Percentiles rank a stretch among this genome's conserved stretches.
Conservation (phyloP, 768 basidiomycete species). For the Gautieria morchelliformis region DNA sequence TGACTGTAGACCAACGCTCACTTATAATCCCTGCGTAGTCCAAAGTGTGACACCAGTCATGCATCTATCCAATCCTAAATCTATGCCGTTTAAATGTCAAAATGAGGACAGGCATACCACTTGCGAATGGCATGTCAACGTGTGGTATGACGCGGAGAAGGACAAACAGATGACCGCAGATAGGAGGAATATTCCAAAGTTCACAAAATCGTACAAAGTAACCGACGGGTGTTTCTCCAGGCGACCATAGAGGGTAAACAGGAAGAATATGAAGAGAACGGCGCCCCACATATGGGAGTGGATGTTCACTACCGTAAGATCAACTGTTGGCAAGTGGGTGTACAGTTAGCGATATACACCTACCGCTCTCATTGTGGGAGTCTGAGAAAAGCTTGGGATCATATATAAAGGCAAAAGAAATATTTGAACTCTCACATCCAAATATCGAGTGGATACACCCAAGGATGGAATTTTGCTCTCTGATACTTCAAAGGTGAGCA, state of each 20-base stretch:
- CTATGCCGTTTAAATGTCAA: not conserved
- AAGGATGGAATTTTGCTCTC: slow-evolving; percentile 56
- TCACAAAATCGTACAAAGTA: slow-evolving; percentile 51
- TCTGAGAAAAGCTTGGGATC: slow-evolving; percentile 29
- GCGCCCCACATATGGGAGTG: slow-evolving; percentile 73
- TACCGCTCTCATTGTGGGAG: slow-evolving; percentile 72
- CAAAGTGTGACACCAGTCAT: slow-evolving; percentile 18
- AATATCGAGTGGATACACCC: slow-evolving; percentile 41
- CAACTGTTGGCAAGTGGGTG: slow-evolving; percentile 8
- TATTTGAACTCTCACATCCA: not conserved
- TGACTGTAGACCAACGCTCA: slow-evolving; percentile 22
- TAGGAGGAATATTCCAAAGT: slow-evolving; percentile 54
- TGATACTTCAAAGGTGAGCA: slow-evolving; percentile 19
- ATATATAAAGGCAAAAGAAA: slow-evolving; percentile 7
- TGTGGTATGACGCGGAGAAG: slow-evolving; percentile 67
- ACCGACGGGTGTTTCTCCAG: slow-evolving; percentile 41
- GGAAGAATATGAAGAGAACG: slow-evolving; percentile 46
- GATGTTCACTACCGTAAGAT: slow-evolving; percentile 58
- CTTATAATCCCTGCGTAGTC: slow-evolving; percentile 78
- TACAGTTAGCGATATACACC: slow-evolving; percentile 11
- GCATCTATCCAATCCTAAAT: not conserved
- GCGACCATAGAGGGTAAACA: slow-evolving; percentile 45
- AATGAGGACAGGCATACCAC: slow-evolving; percentile 32
- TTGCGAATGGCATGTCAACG: slow-evolving; percentile 61
- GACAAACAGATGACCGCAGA: slow-evolving; percentile 68